Evolutionary conservation across 2,329 filamentous ascomycete species (phyloP).

Genomic region (Penicillium sp.): DNA sequence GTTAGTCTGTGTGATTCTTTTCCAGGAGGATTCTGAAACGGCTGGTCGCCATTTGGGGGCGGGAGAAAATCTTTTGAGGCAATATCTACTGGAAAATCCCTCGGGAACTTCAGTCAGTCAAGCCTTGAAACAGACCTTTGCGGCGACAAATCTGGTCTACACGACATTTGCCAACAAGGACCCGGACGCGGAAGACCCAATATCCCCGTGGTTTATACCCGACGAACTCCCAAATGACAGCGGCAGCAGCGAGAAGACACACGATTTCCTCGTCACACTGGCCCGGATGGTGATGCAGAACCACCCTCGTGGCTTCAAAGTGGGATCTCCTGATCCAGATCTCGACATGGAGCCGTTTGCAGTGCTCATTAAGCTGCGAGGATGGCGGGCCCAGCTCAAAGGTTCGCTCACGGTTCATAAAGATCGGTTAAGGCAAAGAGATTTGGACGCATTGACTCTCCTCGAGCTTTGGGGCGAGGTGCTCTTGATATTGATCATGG

Average conservation of each 20-base stretch:
- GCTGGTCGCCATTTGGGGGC: not conserved
- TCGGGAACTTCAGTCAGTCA: not conserved
- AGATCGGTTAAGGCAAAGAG: not conserved
- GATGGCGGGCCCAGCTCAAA: not conserved
- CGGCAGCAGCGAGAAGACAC: not conserved
- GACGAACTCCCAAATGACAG: not conserved
- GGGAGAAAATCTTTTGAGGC: not conserved
- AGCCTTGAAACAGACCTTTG: not conserved
- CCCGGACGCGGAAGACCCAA: not conserved
- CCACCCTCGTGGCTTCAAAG: not conserved
- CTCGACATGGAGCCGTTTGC: not conserved
- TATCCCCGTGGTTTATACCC: not conserved
- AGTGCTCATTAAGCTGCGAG: not conserved
- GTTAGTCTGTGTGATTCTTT: slow-evolving; percentile 19
- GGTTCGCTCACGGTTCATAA: not conserved
- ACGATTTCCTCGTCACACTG: not conserved
- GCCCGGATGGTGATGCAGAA: not conserved
- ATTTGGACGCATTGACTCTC: slow-evolving; percentile 5
- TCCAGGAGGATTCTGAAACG: slow-evolving; percentile 15
- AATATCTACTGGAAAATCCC: not conserved
- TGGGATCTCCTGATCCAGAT: not conserved
- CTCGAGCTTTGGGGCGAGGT: slow-evolving; percentile 16
- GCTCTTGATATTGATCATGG: slow-evolving; percentile 6
- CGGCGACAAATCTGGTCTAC: not conserved
- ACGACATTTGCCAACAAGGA: not conserved